Conservation (phyloP, 345 rosid species). For the Hypericum androsaemum region DNA sequence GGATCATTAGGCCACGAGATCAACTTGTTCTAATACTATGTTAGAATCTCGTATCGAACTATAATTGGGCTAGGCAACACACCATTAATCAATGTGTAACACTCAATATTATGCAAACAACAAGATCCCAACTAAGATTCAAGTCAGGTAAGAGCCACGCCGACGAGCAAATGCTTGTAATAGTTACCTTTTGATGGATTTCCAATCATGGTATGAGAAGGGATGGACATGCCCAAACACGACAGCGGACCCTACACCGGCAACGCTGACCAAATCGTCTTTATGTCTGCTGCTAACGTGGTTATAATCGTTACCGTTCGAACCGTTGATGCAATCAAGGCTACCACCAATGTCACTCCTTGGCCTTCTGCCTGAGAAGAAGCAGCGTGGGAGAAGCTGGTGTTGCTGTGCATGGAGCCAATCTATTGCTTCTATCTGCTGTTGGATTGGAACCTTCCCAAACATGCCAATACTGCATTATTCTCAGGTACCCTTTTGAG, state of each 20-base stretch:
- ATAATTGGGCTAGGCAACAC: too few relatives aligned
- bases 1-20: too few relatives aligned
- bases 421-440: conserved; percentile 54
- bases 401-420: conserved; percentile 69
- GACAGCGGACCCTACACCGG: conserved; percentile 78
- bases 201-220: conserved; percentile 72
- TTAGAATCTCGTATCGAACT: too few relatives aligned
- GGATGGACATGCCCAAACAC: conserved; percentile 55
- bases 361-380: conserved; percentile 55
- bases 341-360: conserved; percentile 20
- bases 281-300: conserved; percentile 2
- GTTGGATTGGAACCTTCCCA: conserved; percentile 49
- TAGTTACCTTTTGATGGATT: conserved; percentile 58
- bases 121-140: too few relatives aligned
- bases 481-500: too few relatives aligned
- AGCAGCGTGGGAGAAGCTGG: conserved; percentile 54
- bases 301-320: conserved; percentile 15
- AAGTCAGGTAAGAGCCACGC: too few relatives aligned
- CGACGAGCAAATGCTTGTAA: too few relatives aligned
- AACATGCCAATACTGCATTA: neutral
- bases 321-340: conserved; percentile 24
- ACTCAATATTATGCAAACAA: too few relatives aligned
- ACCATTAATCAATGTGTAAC: too few relatives aligned
- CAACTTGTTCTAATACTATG: too few relatives aligned
- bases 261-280: conserved; percentile 42